Conservation (phyloP, 164 flowering plant species). For the Tetrastigma voinierianum region DNA sequence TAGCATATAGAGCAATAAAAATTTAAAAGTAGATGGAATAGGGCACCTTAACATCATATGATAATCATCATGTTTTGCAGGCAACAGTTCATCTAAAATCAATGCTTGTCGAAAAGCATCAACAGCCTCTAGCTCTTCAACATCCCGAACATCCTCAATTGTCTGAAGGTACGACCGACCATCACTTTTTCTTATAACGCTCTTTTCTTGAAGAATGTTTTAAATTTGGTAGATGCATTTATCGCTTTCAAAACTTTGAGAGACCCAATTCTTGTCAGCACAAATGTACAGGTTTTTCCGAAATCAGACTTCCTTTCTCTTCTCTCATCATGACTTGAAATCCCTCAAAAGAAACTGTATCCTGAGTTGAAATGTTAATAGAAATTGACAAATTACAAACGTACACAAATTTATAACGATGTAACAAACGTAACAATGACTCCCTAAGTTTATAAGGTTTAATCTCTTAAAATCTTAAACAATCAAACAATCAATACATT, state of each 20-base stretch:
- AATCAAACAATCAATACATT: not conserved
- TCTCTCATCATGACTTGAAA: slow-evolving; percentile 50
- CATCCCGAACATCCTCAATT: slow-evolving; percentile 87
- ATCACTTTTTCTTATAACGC: slow-evolving; percentile 65
- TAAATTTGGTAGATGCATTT: slow-evolving; percentile 78
- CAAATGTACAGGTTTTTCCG: too few species aligned
- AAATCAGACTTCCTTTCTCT: slow-evolving; percentile 85
- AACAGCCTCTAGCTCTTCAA: slow-evolving; percentile 78
- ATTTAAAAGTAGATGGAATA: not conserved
- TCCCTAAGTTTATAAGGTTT: too few species aligned
- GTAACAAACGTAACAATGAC: too few species aligned
- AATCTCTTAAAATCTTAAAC: not conserved
- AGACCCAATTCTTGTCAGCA: slow-evolving; percentile 69
- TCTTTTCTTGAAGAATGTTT: slow-evolving; percentile 83
- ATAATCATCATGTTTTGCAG: slow-evolving; percentile 77
- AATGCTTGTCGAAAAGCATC: slow-evolving; percentile 81
- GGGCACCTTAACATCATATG: slow-evolving; percentile 86
- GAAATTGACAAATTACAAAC: not conserved
- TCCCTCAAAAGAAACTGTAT: slow-evolving; percentile 58
- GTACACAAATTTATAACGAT: not conserved
- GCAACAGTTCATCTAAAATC: slow-evolving; percentile 72
- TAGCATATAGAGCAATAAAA: not conserved
- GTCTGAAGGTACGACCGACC: slow-evolving; percentile 73
- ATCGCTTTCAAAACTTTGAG: slow-evolving; percentile 84
- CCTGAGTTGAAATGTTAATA: slow-evolving; percentile 22